Evolutionary conservation across 768 basidiomycete genomes (phyloP), one percentile per base, ranked within the genome.

Genomic region (Butyriboletus loyo): DNA sequence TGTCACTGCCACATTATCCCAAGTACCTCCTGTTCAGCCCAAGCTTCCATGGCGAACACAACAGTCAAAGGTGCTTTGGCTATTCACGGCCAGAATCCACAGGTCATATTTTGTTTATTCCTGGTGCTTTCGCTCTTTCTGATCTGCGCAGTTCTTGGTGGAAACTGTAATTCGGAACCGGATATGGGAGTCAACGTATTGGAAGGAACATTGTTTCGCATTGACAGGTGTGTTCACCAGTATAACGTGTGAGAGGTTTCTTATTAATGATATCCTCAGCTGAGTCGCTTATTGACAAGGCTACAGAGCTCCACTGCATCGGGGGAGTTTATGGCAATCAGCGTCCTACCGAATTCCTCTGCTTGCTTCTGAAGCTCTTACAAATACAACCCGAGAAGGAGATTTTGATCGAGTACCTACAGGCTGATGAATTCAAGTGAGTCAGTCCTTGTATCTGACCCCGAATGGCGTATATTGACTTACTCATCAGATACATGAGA

Each of bases 181-280:
- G 55, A 97, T 99, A 55, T 99, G 96, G 77, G 96, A 98, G 69
- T 88, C 89, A 0, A 70, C 78, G 7, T 99, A 83, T 72, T 99
- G 96, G 96, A 99, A 99, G 74, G 96, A 99, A 67, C 92, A 97
- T 60, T 99, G 96, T 67, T 99, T 99, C 67, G 96, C 96, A 21
- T 75, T 99, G 42, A 97, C 92, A 54, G 92, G 93, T 90, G 45
- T 46, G 79, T 70, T 41, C 44, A 14, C 17, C 21, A 35, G 4
- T 52, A 4, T 31, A 44, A 56, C n/a, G 25, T 50, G 34, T 31
- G 42, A 31, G 6, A 46, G 7, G 13, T 21, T 44, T 25, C 1
- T 52, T 53, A 46, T 37, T 53, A 36, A 55, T 38, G 14, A 53
- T 31, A 11, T n/a, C 1, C 31, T 17, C 59, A 95, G 94, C 97